phyloP scores from a whole-genome alignment of 164 flowering plant species.

The Annona cherimola region DNA sequence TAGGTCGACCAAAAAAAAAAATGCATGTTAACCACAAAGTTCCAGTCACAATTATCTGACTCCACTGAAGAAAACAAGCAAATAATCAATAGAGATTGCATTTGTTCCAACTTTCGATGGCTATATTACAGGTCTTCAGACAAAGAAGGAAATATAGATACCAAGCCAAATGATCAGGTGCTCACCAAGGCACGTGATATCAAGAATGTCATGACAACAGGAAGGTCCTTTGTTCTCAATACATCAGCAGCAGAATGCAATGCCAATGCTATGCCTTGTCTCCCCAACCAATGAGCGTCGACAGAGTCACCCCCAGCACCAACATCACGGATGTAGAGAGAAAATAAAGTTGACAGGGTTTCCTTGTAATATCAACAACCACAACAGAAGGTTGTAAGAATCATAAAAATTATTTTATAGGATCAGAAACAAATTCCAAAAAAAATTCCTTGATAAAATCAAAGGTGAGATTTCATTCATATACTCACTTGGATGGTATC shows the following conservation, averaged over 20 bases:
- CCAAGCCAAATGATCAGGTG: background rate
- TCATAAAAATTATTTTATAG: background rate
- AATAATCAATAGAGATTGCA: background rate
- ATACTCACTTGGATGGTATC: conserved; percentile 71
- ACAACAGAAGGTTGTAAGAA: conserved; percentile 14
- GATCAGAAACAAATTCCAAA: background rate
- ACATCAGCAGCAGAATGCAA: conserved; percentile 89
- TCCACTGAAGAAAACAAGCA: too few species aligned
- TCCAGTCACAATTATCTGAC: background rate
- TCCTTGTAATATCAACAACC: conserved; percentile 43
- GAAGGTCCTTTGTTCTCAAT: conserved; percentile 92
- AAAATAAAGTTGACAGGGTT: conserved; percentile 85
- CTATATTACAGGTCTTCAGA: background rate
- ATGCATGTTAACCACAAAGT: background rate
- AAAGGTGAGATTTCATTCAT: background rate
- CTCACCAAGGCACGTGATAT: conserved; percentile 92
- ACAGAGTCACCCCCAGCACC: conserved; percentile 45
- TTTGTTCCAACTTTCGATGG: background rate
- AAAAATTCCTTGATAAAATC: background rate
- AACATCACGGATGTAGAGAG: conserved; percentile 78
- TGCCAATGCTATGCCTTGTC: conserved; percentile 94
- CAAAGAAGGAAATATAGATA: background rate
- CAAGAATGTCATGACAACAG: conserved; percentile 93
- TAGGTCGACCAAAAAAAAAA: background rate
- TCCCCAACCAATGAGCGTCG: conserved; percentile 84